Evolutionary conservation across 192 early-diverging fungal species (phyloP).

Genomic region (Coemansia sp.): DNA sequence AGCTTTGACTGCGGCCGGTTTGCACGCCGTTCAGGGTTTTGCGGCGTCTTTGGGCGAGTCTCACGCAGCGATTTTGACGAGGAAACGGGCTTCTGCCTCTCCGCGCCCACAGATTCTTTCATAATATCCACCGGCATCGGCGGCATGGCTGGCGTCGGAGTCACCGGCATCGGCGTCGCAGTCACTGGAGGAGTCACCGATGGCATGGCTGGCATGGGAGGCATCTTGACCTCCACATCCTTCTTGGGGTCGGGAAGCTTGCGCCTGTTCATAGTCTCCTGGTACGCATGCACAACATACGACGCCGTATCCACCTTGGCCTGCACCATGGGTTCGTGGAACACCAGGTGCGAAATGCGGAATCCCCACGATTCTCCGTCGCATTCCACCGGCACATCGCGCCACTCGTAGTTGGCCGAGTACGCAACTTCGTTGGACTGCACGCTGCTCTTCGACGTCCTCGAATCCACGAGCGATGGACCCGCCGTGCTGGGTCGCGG

Average conservation of each 20-base stretch:
- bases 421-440: slow-evolving; percentile 11
- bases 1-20: slow-evolving; percentile 28
- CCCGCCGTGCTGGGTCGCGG: slow-evolving; percentile 13
- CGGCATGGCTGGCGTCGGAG: background rate
- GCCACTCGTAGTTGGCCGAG: slow-evolving; percentile 29
- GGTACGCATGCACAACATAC: slow-evolving; percentile 40
- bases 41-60: slow-evolving; percentile 8
- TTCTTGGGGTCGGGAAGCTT: slow-evolving; percentile 19
- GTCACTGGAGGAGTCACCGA: background rate
- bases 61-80: background rate
- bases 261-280: slow-evolving; percentile 42
- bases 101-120: background rate
- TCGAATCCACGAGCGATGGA: slow-evolving; percentile 20
- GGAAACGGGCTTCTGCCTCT: background rate
- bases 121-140: background rate
- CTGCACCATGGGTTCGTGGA: slow-evolving; percentile 26
- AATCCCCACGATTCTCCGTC: slow-evolving; percentile 35
- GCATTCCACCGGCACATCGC: slow-evolving; percentile 20
- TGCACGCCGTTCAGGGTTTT: background rate
- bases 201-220: slow-evolving; percentile 13
- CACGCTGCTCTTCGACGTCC: slow-evolving; percentile 11
- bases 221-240: background rate
- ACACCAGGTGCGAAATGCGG: slow-evolving; percentile 34
- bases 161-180: slow-evolving; percentile 9
- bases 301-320: slow-evolving; percentile 18